A percentile compares a stretch with the other conserved stretches of the same genome.
These are phyloP conservation scores for Gracilaria domingensis DNA, from an alignment of 23 red algal genomes.

Conservation along the genomic window DNA sequence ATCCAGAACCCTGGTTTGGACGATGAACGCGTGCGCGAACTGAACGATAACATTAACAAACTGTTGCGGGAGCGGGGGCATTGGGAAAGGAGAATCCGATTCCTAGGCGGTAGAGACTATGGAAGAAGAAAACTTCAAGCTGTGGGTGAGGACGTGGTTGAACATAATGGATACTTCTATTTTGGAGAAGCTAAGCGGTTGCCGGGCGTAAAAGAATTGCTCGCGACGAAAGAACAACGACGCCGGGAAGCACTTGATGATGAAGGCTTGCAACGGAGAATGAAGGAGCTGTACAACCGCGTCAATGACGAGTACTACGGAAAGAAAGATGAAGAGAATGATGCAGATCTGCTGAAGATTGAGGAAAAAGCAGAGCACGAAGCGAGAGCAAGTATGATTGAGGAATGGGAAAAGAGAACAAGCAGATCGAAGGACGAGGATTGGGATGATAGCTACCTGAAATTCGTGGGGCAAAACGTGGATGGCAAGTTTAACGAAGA, in stretches of 20 bases:
- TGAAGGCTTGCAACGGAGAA: conserved; percentile 26
- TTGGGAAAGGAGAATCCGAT: conserved; percentile 80
- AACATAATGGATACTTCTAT: conserved; percentile 71
- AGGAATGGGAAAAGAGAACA: conserved; percentile 44
- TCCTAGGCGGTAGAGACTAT: conserved; percentile 69
- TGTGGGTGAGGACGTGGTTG: conserved; percentile 3
- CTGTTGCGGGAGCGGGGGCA: conserved; percentile 80
- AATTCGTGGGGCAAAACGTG: conserved; percentile 51
- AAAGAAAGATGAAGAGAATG: conserved; percentile 25
- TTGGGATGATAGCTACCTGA: conserved; percentile 61
- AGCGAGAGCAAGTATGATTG: conserved; percentile 9
- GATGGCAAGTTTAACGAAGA: neutral
- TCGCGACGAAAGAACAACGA: conserved; percentile 16
- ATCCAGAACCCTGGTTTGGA: conserved; percentile 78
- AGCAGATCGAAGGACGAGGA: conserved; percentile 10
- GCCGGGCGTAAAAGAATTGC: conserved; percentile 46
- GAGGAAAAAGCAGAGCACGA: conserved; percentile 47
- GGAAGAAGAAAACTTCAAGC: conserved; percentile 10
- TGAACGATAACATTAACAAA: conserved; percentile 82
- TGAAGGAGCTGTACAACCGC: conserved; percentile 14
- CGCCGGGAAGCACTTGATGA: conserved; percentile 33
- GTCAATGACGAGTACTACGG: conserved; percentile 53
- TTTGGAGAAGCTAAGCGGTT: conserved; percentile 56
- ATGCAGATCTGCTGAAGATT: neutral
- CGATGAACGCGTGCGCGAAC: conserved; percentile 43